phyloP scores from a whole-genome alignment of 148 eudicot species.

The Cornus florida region DNA sequence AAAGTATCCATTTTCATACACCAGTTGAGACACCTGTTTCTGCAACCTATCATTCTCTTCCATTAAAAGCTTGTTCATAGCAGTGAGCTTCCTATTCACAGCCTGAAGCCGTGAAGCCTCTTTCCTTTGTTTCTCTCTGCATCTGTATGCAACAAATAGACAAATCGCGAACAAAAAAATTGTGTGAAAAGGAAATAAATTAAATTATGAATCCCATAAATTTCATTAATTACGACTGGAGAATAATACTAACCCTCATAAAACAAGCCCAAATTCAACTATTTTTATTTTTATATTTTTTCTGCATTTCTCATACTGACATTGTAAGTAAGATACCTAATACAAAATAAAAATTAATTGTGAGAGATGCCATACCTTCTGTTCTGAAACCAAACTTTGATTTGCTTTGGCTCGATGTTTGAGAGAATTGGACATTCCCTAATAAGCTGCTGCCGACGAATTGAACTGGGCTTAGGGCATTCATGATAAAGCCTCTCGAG shows the following conservation, averaged over 20 bases:
- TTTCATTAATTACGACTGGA: no score
- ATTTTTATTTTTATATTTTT: no score
- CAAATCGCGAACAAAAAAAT: neutral
- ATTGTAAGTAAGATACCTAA: neutral
- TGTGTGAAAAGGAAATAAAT: neutral
- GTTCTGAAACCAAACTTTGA: slow-evolving; percentile 98
- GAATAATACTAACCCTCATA: no score
- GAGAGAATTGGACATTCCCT: slow-evolving; percentile 90
- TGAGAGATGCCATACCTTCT: slow-evolving; percentile 50
- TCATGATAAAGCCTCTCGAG: slow-evolving; percentile 96
- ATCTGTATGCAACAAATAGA: slow-evolving; percentile 42
- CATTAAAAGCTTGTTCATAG: slow-evolving; percentile 97
- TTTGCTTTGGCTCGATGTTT: slow-evolving; percentile 86
- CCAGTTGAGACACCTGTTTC: slow-evolving; percentile 91
- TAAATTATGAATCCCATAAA: neutral
- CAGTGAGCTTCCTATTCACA: slow-evolving; percentile 94
- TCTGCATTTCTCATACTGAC: neutral
- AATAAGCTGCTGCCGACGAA: slow-evolving; percentile 92
- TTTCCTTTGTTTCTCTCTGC: slow-evolving; percentile 96
- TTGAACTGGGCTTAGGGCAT: slow-evolving; percentile 91
- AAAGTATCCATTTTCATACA: slow-evolving; percentile 91
- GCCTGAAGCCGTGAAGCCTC: slow-evolving; percentile 91
- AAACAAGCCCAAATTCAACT: no score
- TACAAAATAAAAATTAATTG: neutral
- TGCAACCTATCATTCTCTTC: slow-evolving; percentile 97